Percentiles rank a stretch among this genome's conserved stretches.
Conservation (phyloP, 2,329 filamentous ascomycete species). For the Ampelomyces quisqualis region DNA sequence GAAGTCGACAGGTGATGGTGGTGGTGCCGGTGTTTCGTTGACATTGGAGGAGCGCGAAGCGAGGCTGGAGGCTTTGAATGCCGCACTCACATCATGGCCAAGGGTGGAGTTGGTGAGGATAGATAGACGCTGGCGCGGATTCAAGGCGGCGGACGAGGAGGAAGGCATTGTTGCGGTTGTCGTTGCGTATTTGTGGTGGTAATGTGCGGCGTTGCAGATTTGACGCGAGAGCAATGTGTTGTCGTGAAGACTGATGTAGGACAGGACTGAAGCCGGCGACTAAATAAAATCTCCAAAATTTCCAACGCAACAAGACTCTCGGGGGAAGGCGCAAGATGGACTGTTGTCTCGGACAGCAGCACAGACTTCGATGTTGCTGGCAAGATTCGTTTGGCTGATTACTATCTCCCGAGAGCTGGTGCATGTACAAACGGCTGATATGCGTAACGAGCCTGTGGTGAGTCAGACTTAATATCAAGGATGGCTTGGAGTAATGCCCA, state of each 20-base stretch:
- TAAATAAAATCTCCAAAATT: slow-evolving; percentile 28
- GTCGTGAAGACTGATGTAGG: slow-evolving; percentile 2
- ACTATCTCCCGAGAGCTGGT: slow-evolving; percentile 19
- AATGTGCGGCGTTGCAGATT: slow-evolving; percentile 3
- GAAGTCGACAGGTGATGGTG: slow-evolving; percentile 46
- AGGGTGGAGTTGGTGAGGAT: slow-evolving; percentile 46
- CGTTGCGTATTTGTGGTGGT: not conserved
- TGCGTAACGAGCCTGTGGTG: slow-evolving; percentile 32
- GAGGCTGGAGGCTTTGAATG: slow-evolving; percentile 41
- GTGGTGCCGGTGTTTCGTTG: slow-evolving; percentile 45
- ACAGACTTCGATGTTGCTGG: slow-evolving; percentile 26
- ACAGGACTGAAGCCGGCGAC: slow-evolving; percentile 12
- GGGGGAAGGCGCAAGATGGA: slow-evolving; percentile 23
- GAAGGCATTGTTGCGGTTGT: slow-evolving; percentile 30
- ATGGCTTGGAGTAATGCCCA: slow-evolving; percentile 12
- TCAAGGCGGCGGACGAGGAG: slow-evolving; percentile 24
- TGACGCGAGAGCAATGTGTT: not conserved
- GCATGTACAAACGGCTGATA: slow-evolving; percentile 20
- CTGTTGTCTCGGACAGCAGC: slow-evolving; percentile 34
- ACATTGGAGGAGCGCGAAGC: slow-evolving; percentile 30
- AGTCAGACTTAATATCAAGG: slow-evolving; percentile 43
- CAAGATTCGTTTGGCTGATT: slow-evolving; percentile 32
- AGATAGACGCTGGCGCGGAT: slow-evolving; percentile 46
- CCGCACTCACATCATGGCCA: slow-evolving; percentile 45
- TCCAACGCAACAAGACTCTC: slow-evolving; percentile 8